Evolutionary conservation across 805 yeast genomes (phyloP), one percentile per base, ranked within the genome.

Genomic region (Kazachstania africana): DNA sequence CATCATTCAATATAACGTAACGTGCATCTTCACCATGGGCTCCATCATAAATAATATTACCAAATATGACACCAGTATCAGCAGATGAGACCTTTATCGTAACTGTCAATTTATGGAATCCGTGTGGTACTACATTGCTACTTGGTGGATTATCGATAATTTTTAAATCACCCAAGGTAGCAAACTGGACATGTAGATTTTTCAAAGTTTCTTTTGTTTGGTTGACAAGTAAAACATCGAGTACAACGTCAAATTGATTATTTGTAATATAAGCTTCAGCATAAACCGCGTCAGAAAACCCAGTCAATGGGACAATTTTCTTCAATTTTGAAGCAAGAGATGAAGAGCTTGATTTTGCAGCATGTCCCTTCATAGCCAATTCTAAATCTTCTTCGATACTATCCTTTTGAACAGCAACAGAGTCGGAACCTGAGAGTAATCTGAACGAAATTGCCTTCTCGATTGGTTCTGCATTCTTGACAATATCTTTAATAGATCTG

Each of bases 41-140:
- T 35, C 97, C 97, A 57, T 87, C 97, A 55, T 88, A 91, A 10
- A 88, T 80, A 54, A 91, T 85, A 60, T 88, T 88, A 53, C 99
- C 99, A 54, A 91, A 91, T 31, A 91, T 83, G 33, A 88, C 95
- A 47, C 97, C 98, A 6, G 98, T 87, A 51, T 93, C 98, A 12
- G 97, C 96, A 27, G 95, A 81, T 0, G 95, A 79, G 27, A 91
- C 99, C 59, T 85, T 85, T 43, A 91, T 72, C 2, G 96, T 87
- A 28, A 87, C 75, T 45, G 83, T 87, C 22, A 82, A 68, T 39
- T 81, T 80, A 60, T 83, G 83, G 74, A 91, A 91, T 14, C 95
- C 95, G 60, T 87, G 95, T n/a, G 98, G 95, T 16, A 94, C 95
- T 38, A 91, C 72, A 53, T 88, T 91, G 25, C 79, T 84, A 12